phyloP scores from a whole-genome alignment of 164 flowering plant genomes.

The Hamamelis virginiana region DNA sequence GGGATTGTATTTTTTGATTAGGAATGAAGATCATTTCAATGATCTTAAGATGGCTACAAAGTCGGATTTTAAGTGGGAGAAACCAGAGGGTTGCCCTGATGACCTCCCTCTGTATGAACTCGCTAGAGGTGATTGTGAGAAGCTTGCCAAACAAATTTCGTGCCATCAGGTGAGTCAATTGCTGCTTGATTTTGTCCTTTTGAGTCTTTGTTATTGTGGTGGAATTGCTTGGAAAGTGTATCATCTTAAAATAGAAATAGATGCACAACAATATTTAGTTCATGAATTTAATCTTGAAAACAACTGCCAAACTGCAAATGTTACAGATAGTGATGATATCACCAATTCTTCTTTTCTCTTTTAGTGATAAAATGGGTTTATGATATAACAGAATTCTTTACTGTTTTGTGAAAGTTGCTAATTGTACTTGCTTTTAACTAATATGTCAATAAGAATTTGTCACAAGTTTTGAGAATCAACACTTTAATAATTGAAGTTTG shows the following conservation, averaged over 20 bases:
- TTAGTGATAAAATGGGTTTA: too few species aligned
- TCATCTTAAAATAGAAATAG: background rate
- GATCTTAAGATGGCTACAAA: constrained; percentile 55
- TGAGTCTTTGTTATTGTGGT: background rate
- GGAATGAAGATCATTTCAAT: constrained; percentile 77
- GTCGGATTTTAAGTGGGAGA: constrained; percentile 73
- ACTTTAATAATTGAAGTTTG: background rate
- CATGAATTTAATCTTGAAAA: background rate
- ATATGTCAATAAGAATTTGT: background rate
- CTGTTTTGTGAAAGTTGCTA: too few species aligned
- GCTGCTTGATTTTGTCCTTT: background rate
- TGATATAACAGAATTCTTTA: too few species aligned
- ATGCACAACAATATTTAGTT: background rate
- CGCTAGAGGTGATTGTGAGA: constrained; percentile 50
- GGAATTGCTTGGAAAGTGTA: background rate
- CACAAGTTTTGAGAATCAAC: background rate
- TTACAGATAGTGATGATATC: too few species aligned
- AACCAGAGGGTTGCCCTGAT: constrained; percentile 88
- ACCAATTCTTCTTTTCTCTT: too few species aligned
- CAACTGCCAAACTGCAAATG: too few species aligned
- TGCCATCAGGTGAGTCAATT: constrained; percentile 80
- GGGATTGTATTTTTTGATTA: constrained; percentile 90
- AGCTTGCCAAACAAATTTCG: constrained; percentile 62
- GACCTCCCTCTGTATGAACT: constrained; percentile 81
- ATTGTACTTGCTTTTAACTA: too few species aligned